Conservation (phyloP, 768 basidiomycete genomes). For the Mycena filopes region DNA sequence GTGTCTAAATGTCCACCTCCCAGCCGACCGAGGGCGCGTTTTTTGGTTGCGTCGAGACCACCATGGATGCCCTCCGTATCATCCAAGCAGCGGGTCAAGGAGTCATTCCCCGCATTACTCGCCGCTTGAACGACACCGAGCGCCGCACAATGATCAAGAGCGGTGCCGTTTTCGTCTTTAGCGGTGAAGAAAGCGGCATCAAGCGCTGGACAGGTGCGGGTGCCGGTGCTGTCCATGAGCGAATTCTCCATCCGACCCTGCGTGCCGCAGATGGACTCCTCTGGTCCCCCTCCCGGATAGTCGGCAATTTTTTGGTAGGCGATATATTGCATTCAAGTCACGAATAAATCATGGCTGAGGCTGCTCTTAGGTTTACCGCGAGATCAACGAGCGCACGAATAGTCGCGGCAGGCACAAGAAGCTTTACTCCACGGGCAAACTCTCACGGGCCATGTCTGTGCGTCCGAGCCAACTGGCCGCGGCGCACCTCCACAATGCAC, state of each 20-base stretch:
- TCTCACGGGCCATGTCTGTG: slow-evolving; percentile 47
- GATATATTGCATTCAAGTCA: background rate
- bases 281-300: slow-evolving; percentile 88
- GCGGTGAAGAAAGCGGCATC: slow-evolving; percentile 89
- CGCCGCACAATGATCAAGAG: slow-evolving; percentile 70
- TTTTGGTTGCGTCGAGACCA: slow-evolving; percentile 84
- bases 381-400: slow-evolving; percentile 75
- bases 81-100: slow-evolving; percentile 86
- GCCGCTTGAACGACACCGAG: slow-evolving; percentile 86
- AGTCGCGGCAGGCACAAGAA: slow-evolving; percentile 65
- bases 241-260: slow-evolving; percentile 28
- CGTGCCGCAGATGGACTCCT: slow-evolving; percentile 61
- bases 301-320: slow-evolving; percentile 84
- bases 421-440: slow-evolving; percentile 61
- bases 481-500: slow-evolving; percentile 42
- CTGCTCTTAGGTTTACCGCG: slow-evolving; percentile 78
- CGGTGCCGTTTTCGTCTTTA: slow-evolving; percentile 87
- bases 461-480: slow-evolving; percentile 56
- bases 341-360: slow-evolving; percentile 6
- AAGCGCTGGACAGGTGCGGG: slow-evolving; percentile 82
- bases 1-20: slow-evolving; percentile 54
- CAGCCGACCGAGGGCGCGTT: slow-evolving; percentile 67
- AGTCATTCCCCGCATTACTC: slow-evolving; percentile 83
- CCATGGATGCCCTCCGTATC: slow-evolving; percentile 83
- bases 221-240: slow-evolving; percentile 19